phyloP scores from a whole-genome alignment of 1,139 yeast species.

The Suhomyces ambrosiae region DNA sequence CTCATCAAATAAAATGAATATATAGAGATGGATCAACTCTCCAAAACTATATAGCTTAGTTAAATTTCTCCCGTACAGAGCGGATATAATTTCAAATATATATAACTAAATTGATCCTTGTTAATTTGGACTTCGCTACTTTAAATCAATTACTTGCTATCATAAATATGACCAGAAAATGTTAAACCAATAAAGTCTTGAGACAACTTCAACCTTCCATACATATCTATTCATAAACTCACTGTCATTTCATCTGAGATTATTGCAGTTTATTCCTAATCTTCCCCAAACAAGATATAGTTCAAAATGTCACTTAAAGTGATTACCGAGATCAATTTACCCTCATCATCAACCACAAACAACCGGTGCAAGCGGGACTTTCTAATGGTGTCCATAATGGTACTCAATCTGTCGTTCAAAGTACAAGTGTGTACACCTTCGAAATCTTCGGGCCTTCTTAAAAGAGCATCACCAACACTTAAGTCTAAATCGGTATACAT shows the following conservation, averaged over 20 bases:
- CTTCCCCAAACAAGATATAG: slow-evolving; percentile 75
- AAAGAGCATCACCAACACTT: slow-evolving; percentile 93
- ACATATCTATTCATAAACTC: too few species aligned
- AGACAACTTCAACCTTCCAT: too few species aligned
- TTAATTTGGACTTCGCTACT: too few species aligned
- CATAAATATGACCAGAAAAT: too few species aligned
- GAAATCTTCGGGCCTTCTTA: slow-evolving; percentile 93
- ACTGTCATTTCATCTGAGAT: background rate
- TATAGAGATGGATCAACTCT: too few species aligned
- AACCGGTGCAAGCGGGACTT: slow-evolving; percentile 89
- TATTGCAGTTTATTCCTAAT: slow-evolving; percentile 20
- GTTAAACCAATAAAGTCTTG: too few species aligned
- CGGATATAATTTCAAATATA: too few species aligned
- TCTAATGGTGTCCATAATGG: slow-evolving; percentile 91
- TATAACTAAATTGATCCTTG: too few species aligned
- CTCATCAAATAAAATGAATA: too few species aligned
- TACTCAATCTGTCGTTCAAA: slow-evolving; percentile 79
- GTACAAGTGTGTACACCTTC: slow-evolving; percentile 99
- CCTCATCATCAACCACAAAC: slow-evolving; percentile 85
- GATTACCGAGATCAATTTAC: slow-evolving; percentile 77
- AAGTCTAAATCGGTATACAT: slow-evolving; percentile 87
- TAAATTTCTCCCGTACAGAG: too few species aligned
- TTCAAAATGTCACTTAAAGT: slow-evolving; percentile 89
- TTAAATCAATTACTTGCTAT: too few species aligned
- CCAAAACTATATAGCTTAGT: too few species aligned